phyloP scores from a whole-genome alignment of 768 basidiomycete species.

The Albatrellus ellisii region DNA sequence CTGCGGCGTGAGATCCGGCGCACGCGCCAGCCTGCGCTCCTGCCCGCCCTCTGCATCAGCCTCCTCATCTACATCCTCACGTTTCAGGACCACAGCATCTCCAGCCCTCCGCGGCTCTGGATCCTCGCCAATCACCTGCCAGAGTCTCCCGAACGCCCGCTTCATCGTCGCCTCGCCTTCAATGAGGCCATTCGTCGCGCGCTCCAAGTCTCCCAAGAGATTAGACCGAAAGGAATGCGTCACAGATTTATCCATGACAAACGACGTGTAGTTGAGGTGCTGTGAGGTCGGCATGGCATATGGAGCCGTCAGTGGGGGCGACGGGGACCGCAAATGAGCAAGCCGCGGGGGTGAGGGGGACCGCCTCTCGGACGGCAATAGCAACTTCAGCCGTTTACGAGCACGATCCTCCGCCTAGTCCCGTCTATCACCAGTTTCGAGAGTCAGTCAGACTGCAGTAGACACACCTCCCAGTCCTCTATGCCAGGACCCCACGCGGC shows the following conservation, averaged over 20 bases:
- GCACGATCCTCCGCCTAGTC: conserved; percentile 69
- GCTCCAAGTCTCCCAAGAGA: conserved; percentile 66
- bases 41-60: conserved; percentile 25
- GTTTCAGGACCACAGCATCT: conserved; percentile 46
- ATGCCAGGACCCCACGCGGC: conserved; percentile 72
- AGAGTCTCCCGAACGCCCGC: conserved; percentile 64
- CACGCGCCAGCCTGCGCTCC: conserved; percentile 35
- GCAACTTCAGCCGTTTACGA: conserved; percentile 59
- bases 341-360: conserved; percentile 63
- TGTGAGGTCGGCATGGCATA: conserved; percentile 56
- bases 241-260: conserved; percentile 76
- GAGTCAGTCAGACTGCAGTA: conserved; percentile 3
- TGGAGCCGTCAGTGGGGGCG: conserved; percentile 66
- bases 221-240: conserved; percentile 75
- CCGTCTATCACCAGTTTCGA: conserved; percentile 9
- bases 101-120: conserved; percentile 26
- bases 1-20: conserved; percentile 53
- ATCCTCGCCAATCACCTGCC: conserved; percentile 72
- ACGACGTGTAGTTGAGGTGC: conserved; percentile 69
- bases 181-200: conserved; percentile 72
- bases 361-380: conserved; percentile 46
- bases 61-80: conserved; percentile 41
- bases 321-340: conserved; percentile 66
- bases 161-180: conserved; percentile 69
- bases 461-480: conserved; percentile 75